Base-by-base conservation (phyloP, 495 filamentous ascomycete species). In the Hyaloscypha hepaticicola region DNA sequence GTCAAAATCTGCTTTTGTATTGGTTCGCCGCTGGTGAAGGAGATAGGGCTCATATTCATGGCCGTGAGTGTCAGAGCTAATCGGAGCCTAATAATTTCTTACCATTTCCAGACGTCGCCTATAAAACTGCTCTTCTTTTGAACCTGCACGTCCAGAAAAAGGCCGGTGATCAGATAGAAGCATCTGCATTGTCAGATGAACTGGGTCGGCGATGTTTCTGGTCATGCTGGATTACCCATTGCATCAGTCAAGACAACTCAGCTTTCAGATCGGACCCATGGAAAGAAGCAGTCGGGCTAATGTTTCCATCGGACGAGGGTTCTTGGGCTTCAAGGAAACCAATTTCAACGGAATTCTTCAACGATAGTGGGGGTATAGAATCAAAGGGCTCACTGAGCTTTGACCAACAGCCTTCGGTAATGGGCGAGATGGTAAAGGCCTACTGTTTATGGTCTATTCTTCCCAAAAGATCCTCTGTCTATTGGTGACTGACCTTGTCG, bases 191-290 rank as follows among this genome's bases (percentile, higher is more conserved):
- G 24, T 22, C 16, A 51, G 28, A n/a, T 22, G 66, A 68, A 57
- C n/a, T 64, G 8, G 25, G 50, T 50, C 16, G 60, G 25, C 28
- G 66, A 7, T 55, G 34, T 41, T 68, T 60, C 31, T 68, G 66
- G 66, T 34, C 66, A 28, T 48, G 50, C 60, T 68, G 66, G 66
- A 53, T 68, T 52, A 61, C 41, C 26, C 7, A 19, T 14, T 66
- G 63, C 41, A 66, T 66, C 33, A 60, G 63, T 66, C 63, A 66
- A 28, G 63, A 60, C 9, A 65, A 65, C 49, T 45, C 57, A 38
- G 19, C 9, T 55, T 66, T 66, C 57, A 66, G 55, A 26, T 41
- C 41, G 26, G 48, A 58, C 21, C 41, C 64, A 34, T 68, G 66
- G 66, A 60, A 58, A 25, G 55, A 64, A 38, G 66, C 41, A 22